Conservation (phyloP, 2,329 filamentous ascomycete genomes). For the Xylaria sp. region DNA sequence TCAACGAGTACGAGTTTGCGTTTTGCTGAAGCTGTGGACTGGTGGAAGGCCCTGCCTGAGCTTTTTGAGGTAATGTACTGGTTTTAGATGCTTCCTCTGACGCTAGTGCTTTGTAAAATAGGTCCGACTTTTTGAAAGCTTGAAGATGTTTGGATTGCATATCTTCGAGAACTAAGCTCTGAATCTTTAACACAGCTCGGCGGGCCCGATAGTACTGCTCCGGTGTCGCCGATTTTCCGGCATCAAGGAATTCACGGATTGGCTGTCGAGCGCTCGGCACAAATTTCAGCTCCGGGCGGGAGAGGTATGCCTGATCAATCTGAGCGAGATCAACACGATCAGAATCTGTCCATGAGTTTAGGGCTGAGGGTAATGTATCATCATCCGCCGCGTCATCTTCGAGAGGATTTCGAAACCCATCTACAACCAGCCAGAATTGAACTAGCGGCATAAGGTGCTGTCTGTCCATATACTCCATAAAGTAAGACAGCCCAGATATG, state of each 20-base stretch:
- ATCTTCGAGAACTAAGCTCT: slow-evolving; percentile 81
- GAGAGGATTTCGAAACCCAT: slow-evolving; percentile 91
- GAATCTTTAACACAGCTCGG: slow-evolving; percentile 78
- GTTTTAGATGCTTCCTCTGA: slow-evolving; percentile 73
- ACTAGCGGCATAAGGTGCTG: slow-evolving; percentile 85
- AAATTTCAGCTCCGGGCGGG: slow-evolving; percentile 80
- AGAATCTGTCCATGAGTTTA: slow-evolving; percentile 77
- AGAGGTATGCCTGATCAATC: slow-evolving; percentile 88
- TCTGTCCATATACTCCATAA: slow-evolving; percentile 99
- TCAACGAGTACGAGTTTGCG: slow-evolving; percentile 49
- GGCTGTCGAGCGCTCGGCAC: slow-evolving; percentile 69
- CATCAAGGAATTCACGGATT: slow-evolving; percentile 78
- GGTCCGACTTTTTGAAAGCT: slow-evolving; percentile 87
- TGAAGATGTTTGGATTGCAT: slow-evolving; percentile 83
- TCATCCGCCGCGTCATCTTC: slow-evolving; percentile 81
- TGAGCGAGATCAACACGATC: slow-evolving; percentile 88
- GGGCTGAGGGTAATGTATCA: slow-evolving; percentile 62
- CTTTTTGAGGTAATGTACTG: slow-evolving; percentile 28
- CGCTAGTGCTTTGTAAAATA: slow-evolving; percentile 95
- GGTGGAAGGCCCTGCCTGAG: slow-evolving; percentile 35
- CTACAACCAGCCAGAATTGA: slow-evolving; percentile 98
- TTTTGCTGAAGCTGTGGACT: slow-evolving; percentile 39
- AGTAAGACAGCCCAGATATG: slow-evolving; percentile 90
- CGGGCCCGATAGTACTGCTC: slow-evolving; percentile 84
- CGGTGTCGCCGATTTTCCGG: slow-evolving; percentile 76